These are phyloP conservation scores for Skeletonema grethae DNA, from an alignment of 108 stramenopile genomes.

Conservation along the genomic window DNA sequence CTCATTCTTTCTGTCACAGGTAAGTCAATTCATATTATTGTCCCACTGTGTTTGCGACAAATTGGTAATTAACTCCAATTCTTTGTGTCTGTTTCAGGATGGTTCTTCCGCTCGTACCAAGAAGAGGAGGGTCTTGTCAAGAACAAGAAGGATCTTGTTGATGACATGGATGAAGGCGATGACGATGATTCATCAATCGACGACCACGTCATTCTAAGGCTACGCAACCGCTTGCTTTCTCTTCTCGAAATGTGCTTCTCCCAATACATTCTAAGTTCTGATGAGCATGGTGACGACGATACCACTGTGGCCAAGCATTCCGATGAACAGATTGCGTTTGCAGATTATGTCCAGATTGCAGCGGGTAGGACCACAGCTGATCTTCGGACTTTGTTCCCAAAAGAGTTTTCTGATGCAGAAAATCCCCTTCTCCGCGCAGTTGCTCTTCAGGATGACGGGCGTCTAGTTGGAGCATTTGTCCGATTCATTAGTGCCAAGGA, in stretches of 20 bases:
- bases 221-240: conserved; percentile 64
- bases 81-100: conserved; percentile 12
- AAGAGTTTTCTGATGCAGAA: conserved; percentile 58
- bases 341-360: conserved; percentile 53
- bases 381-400: conserved; percentile 69
- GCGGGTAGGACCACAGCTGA: conserved; percentile 65
- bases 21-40: conserved; percentile 1
- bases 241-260: conserved; percentile 72
- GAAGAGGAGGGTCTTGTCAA: conserved; percentile 32
- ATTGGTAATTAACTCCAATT: neutral
- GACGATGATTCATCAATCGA: conserved; percentile 50
- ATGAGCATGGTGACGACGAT: conserved; percentile 49
- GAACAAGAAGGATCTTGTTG: conserved; percentile 34
- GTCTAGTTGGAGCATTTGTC: conserved; percentile 66
- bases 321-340: conserved; percentile 63
- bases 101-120: conserved; percentile 36
- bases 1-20: conserved; percentile 60
- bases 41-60: neutral
- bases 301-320: conserved; percentile 41
- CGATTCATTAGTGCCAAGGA: conserved; percentile 68
- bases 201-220: conserved; percentile 51
- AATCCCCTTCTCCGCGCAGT: conserved; percentile 61
- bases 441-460: conserved; percentile 63
- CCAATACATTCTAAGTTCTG: conserved; percentile 46
- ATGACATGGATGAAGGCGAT: conserved; percentile 28